Percentiles rank a stretch among this genome's conserved stretches.
phyloP scores from a whole-genome alignment of 169 alveolate genomes.

The Amoebophrya sp. region DNA sequence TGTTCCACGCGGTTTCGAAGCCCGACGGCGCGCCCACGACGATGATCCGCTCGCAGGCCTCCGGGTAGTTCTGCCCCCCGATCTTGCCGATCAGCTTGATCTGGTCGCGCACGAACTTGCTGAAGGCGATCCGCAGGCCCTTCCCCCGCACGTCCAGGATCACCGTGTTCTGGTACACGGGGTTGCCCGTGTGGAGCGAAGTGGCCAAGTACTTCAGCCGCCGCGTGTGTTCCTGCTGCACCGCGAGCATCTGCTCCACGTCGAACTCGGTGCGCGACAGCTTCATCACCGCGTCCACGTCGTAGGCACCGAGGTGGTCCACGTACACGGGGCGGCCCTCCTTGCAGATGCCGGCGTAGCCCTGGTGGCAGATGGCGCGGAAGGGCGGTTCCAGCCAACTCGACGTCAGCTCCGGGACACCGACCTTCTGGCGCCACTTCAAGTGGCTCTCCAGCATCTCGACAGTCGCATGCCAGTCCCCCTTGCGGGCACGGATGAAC shows the following conservation, averaged over 20 bases:
- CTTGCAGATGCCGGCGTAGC: background rate
- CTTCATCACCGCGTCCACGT: background rate
- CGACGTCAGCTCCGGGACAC: background rate
- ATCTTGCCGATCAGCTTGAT: background rate
- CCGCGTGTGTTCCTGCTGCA: constrained; percentile 5
- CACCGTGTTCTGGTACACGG: background rate
- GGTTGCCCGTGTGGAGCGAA: background rate
- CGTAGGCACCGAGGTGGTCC: background rate
- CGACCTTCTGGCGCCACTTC: background rate
- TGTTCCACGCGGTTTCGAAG: background rate
- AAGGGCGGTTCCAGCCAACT: background rate
- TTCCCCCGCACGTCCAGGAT: background rate
- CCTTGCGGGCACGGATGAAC: background rate
- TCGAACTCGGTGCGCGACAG: background rate
- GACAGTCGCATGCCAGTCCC: background rate
- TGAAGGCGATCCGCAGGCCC: background rate
- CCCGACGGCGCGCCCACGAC: background rate
- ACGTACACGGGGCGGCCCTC: background rate
- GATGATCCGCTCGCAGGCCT: background rate
- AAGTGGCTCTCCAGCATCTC: background rate
- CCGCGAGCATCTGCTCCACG: background rate
- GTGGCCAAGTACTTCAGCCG: background rate
- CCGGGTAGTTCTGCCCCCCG: background rate
- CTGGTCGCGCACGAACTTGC: background rate
- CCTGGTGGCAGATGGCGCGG: background rate